Percentiles rank a stretch among this genome's conserved stretches.
Conservation (phyloP, 1,284 basidiomycete species). For the Hortiboletus rubellus region DNA sequence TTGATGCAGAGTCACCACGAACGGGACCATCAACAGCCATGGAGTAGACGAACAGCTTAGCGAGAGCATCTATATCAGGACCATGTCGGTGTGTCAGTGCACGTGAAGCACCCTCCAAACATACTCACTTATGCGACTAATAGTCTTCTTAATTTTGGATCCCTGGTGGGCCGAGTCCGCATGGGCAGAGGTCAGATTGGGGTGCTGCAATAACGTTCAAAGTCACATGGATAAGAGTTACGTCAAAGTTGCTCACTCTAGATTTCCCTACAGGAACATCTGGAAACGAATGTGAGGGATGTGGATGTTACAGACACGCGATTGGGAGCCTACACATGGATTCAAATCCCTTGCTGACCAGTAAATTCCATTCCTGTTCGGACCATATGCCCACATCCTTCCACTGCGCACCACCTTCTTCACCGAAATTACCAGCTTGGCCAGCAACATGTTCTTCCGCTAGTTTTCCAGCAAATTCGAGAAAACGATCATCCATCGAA, state of each 20-base stretch:
- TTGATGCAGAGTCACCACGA: conserved; percentile 41
- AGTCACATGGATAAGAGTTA: not conserved
- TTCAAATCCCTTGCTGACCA: conserved; percentile 85
- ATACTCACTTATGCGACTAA: conserved; percentile 66
- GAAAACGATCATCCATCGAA: conserved; percentile 79
- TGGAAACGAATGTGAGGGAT: conserved; percentile 53
- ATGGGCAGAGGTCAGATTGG: conserved; percentile 62
- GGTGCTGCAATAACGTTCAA: conserved; percentile 44
- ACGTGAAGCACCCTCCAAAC: not conserved
- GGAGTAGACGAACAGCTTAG: conserved; percentile 88
- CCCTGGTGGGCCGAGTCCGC: conserved; percentile 71
- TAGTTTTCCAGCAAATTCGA: conserved; percentile 79
- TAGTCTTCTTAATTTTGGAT: conserved; percentile 75
- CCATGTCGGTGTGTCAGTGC: not conserved
- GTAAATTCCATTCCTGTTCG: conserved; percentile 79
- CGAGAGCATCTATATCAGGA: conserved; percentile 65
- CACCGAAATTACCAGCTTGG: conserved; percentile 48
- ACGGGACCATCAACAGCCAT: conserved; percentile 82
- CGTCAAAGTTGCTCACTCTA: conserved; percentile 43
- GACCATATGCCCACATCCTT: conserved; percentile 89
- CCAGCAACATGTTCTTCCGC: conserved; percentile 79
- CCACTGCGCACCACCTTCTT: conserved; percentile 58
- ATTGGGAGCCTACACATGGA: conserved; percentile 71
- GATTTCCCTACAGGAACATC: conserved; percentile 73
- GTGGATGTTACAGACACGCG: conserved; percentile 16